Percentiles rank a stretch among this genome's conserved stretches.
Conservation (phyloP, 768 basidiomycete species). For the Suillus americanus region DNA sequence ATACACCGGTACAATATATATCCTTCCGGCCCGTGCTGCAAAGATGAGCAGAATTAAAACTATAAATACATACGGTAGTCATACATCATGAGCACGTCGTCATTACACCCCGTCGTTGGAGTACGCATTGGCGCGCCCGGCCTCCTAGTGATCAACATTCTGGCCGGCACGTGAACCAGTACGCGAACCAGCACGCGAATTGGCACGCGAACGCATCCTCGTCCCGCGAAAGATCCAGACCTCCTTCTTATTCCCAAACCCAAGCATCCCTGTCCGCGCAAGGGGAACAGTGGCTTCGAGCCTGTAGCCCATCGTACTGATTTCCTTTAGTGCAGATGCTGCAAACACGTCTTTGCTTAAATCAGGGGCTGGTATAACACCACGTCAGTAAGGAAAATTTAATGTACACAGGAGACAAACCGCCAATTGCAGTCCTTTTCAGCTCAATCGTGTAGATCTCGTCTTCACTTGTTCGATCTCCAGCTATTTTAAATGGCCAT, state of each 20-base stretch:
- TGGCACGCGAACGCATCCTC: conserved; percentile 27
- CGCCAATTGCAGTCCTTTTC: conserved; percentile 40
- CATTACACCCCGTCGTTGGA: background rate
- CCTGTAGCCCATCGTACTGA: conserved; percentile 55
- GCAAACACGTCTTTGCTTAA: conserved; percentile 56
- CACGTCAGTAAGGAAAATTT: conserved; percentile 3
- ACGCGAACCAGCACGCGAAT: conserved; percentile 30
- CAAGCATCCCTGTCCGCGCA: conserved; percentile 38
- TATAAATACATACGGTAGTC: conserved; percentile 5
- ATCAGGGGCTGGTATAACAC: conserved; percentile 33
- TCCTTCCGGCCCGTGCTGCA: background rate
- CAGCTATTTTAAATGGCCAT: conserved; percentile 43
- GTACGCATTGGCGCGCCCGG: background rate
- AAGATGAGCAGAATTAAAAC: background rate
- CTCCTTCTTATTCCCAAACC: conserved; percentile 49
- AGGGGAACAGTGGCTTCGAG: conserved; percentile 70
- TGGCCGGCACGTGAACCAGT: conserved; percentile 9
- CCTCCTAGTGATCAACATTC: background rate
- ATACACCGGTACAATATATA: background rate
- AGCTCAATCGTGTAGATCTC: conserved; percentile 57
- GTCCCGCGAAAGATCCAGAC: conserved; percentile 62
- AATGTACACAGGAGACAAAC: conserved; percentile 14
- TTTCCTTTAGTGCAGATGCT: conserved; percentile 61
- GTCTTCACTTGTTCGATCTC: conserved; percentile 46
- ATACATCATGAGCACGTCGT: background rate